These are phyloP conservation scores for Protea cynaroides DNA, from an alignment of 164 flowering plant genomes.

Conservation along the genomic window DNA sequence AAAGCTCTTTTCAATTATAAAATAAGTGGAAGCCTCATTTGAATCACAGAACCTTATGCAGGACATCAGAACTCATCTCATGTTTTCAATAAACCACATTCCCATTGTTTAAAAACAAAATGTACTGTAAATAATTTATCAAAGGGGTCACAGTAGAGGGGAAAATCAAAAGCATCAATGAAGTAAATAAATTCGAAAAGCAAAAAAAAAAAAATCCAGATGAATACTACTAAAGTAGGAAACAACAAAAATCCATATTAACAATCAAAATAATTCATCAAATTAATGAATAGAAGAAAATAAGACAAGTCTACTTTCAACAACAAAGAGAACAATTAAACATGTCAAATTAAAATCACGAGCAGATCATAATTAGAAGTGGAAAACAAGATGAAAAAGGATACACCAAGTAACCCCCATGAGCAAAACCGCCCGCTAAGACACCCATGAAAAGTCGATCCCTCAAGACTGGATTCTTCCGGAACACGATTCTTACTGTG, in stretches of 20 bases:
- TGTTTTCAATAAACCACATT: too few species aligned
- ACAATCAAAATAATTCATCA: background rate
- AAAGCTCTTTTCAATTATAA: too few species aligned
- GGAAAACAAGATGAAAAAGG: constrained; percentile 36
- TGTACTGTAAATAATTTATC: too few species aligned
- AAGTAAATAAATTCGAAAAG: background rate
- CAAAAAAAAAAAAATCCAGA: background rate
- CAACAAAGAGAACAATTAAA: too few species aligned
- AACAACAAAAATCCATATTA: background rate
- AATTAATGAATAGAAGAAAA: background rate
- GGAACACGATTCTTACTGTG: constrained; percentile 68
- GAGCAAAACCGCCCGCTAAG: constrained; percentile 85
- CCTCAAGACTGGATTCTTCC: constrained; percentile 75
- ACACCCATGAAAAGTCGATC: constrained; percentile 81
- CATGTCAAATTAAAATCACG: background rate
- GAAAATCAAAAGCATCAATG: too few species aligned
- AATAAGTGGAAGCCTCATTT: too few species aligned
- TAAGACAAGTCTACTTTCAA: too few species aligned
- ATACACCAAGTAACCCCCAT: constrained; percentile 92
- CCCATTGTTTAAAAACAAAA: too few species aligned
- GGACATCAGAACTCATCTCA: too few species aligned
- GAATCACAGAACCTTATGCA: too few species aligned
- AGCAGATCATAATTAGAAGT: background rate
- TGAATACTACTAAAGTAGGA: background rate
- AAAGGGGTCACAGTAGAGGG: too few species aligned